Base-by-base conservation (phyloP, 2,329 filamentous ascomycete species). In the Penicillium sclerotiorum region DNA sequence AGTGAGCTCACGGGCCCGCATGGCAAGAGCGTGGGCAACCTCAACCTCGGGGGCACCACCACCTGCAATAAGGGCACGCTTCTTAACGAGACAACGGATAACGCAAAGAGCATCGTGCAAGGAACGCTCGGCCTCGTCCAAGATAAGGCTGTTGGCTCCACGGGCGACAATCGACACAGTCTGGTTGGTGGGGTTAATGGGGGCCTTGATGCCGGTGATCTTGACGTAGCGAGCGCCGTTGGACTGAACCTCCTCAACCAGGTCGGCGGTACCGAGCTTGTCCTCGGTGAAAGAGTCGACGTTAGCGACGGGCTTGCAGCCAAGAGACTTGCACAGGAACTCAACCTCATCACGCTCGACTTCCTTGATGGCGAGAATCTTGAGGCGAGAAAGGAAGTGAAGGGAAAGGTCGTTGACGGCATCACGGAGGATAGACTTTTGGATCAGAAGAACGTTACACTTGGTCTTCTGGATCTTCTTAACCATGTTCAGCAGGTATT, bases 381-480 rank as follows among this genome's bases (percentile, higher is more conserved):
- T 93, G 57, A 97, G 87, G 74, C 96, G 96, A 65, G 94, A 90
- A 58, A 99, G 82, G 82, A 99, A 99, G 77, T 99, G 94, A 58
- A 99, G 83, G 55, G 90, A 95, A 50, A 99, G 82, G 65, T 99
- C 94, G 78, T 99, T 99, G 72, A 99, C 92, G 28, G 94, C 94
- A 67, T 99, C 94, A 63, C 94, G 87, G 51, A 99, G 85, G 63
- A 99, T 99, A 12, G 93, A 97, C 78, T 99, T 99, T 70, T 99
- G 94, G 63, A 99, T 97, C 61, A 99, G 81, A 37, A 97, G 85
- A 36, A 99, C 94, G 66, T 99, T 99, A 79, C 94, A 99, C 80
- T 97, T 99, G 61, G 94, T 92, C 82, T 97, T 99, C 79, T 97
- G 96, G 75, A 99, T 99, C 83, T 97, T 99, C 84, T 99, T 97